These are phyloP conservation scores for Trypanosoma avium DNA, from an alignment of 208 protist species.

Conservation along the genomic window DNA sequence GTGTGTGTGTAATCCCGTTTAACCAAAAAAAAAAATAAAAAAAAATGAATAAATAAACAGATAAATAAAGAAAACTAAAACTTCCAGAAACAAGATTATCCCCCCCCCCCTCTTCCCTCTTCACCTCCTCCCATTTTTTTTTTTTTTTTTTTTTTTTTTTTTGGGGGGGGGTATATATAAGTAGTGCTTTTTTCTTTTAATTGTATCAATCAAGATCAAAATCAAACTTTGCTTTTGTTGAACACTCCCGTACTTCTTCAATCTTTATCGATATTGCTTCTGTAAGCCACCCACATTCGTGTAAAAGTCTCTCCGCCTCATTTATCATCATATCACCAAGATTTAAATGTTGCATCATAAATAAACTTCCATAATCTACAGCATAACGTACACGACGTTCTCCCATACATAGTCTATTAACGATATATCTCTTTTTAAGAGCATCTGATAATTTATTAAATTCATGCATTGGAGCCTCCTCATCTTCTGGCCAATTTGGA, in stretches of 20 bases:
- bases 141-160: slow-evolving; percentile 12
- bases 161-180: too few relatives aligned
- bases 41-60: too few relatives aligned
- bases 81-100: not conserved
- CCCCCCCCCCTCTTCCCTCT: not conserved
- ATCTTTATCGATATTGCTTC: slow-evolving; percentile 55
- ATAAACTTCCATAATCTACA: slow-evolving; percentile 71
- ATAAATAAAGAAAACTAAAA: not conserved
- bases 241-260: slow-evolving; percentile 41
- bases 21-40: too few relatives aligned
- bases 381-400: slow-evolving; percentile 79
- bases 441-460: slow-evolving; percentile 48
- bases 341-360: slow-evolving; percentile 89
- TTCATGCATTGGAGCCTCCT: slow-evolving; percentile 57
- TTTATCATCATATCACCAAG: slow-evolving; percentile 75
- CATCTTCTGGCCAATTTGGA: slow-evolving; percentile 68
- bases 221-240: slow-evolving; percentile 67
- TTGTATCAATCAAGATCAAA: slow-evolving; percentile 72
- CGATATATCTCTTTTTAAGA: slow-evolving; percentile 67
- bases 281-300: slow-evolving; percentile 77
- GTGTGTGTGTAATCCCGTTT: slow-evolving; percentile 14
- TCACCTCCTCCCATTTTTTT: slow-evolving; percentile 13
- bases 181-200: not conserved
- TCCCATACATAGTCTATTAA: slow-evolving; percentile 70
- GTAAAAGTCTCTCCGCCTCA: slow-evolving; percentile 68